Evolutionary conservation across 805 yeast genomes (phyloP), one percentile per base, ranked within the genome.

Genomic region (Lachancea meyersii): DNA sequence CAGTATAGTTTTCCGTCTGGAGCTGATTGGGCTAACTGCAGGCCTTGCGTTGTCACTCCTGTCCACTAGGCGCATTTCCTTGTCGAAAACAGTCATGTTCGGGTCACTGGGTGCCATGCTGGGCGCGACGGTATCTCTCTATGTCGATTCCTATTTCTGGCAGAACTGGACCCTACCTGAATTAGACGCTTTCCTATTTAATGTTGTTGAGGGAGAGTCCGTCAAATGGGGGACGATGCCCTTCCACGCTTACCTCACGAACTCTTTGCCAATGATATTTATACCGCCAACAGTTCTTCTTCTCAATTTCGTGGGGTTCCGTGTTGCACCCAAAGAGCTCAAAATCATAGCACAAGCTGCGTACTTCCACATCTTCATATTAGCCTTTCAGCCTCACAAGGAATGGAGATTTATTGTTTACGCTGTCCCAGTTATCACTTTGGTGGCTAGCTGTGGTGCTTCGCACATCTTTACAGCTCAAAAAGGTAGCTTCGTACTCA

Each of bases 381-480:
- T 88, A 73, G 87, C 96, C 0, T 60, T 81, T 40, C 93, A 85
- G 61, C 88, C 93, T 2, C 97, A 91, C 54, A 91, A 91, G 59
- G 97, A 91, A 67, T 86, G 95, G 95, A 75, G 97, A 52, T 91
- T 91, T 55, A 78, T 91, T 31, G 68, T 82, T 14, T 91, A 89
- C 60, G 67, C 79, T 0, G 65, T 83, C 3, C 96, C 97, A 1
- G 69, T 81, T 0, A 60, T 86, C 45, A 77, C 82, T 0, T 52
- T 82, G 16, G 57, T 75, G 24, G 88, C 84, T 5, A 80, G 93
- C 2, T 67, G 73, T 35, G 86, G 85, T 5, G 72, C 81, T 13
- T 61, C 73, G 1, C 55, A 53, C 35, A 27, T 69, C 19, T 63
- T 62, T 54, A 70, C 64, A 48, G 26, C 48, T 9, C 14, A 19